Base-by-base conservation (phyloP, 768 basidiomycete species). In the Tulasnella sp. region DNA sequence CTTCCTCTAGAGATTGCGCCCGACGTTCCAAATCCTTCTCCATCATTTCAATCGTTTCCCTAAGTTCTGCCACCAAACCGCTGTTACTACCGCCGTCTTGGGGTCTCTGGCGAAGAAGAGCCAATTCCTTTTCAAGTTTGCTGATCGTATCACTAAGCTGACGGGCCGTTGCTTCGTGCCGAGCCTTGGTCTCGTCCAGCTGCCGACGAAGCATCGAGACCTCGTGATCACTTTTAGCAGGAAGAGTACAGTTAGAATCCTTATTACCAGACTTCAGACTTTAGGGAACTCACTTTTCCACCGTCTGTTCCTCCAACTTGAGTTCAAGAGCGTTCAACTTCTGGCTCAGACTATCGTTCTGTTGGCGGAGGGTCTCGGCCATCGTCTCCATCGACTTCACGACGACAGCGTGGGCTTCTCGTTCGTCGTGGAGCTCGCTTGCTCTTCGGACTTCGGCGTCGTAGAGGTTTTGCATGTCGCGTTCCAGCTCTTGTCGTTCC, bases 1-100 rank as follows among this genome's bases (percentile, higher is more conserved):
- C 46, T 31, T 76, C 76, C 46, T 76, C 76, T 8, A 76, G 46
- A 3, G 54, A 58, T 28, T 76, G 46, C 16, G 46, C 76, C 24
- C 54, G 28, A 14, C 76, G 41, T 76, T 76, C 76, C 76, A 76
- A 24, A n/a, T 76, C 76, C 46, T 50, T 58, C n/a, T 76, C 76
- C 76, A 76, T 76, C 76, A 50, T 58, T 34, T 76, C 54, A 46
- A 76, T 46, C 24, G 46, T 76, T 34, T 76, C 76, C 64, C 28
- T 28, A 31, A 69, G 64, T 69, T 69, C 64, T 20, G 64, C 64
- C 31, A 69, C 64, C 64, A 69, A 20, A 69, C 14, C 31, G 12
- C 64, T 28, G 31, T 69, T 69, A 69, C 34, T 34, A 31, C 64
- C 64, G 34, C 34, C 28, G 31, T 22, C 64, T 20, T 9, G 64